phyloP scores from a whole-genome alignment of 2,329 filamentous ascomycete genomes.

The Neopestalotiopsis clavispora region DNA sequence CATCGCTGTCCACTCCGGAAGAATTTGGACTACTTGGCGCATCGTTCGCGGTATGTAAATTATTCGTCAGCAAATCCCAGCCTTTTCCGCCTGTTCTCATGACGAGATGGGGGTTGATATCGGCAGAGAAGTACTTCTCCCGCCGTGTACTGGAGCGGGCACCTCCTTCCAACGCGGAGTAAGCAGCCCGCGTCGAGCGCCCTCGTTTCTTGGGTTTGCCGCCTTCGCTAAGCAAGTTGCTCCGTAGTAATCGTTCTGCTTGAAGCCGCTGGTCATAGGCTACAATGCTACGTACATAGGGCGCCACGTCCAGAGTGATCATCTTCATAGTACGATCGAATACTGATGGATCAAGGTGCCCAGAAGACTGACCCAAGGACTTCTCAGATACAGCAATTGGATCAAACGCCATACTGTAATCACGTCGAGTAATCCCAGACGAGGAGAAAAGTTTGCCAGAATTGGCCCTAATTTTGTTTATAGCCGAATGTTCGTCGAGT shows the following conservation, averaged over 20 bases:
- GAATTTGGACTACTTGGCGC: background rate
- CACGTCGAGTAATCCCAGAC: conserved; percentile 48
- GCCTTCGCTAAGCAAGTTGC: conserved; percentile 65
- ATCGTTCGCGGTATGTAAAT: background rate
- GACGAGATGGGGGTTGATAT: conserved; percentile 64
- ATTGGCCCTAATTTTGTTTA: conserved; percentile 41
- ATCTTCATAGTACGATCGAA: conserved; percentile 74
- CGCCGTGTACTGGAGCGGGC: conserved; percentile 68
- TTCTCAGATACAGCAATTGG: conserved; percentile 60
- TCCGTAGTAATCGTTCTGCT: conserved; percentile 66
- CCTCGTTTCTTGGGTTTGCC: conserved; percentile 61
- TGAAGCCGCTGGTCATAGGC: conserved; percentile 75
- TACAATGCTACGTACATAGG: conserved; percentile 87
- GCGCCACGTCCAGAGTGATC: conserved; percentile 79
- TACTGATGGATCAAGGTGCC: conserved; percentile 68
- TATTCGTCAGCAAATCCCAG: conserved; percentile 39
- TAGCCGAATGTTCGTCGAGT: conserved; percentile 28
- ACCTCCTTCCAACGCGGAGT: conserved; percentile 79
- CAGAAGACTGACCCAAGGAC: conserved; percentile 34
- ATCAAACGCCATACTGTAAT: conserved; percentile 65
- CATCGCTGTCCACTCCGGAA: background rate
- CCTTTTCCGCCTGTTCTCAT: conserved; percentile 64
- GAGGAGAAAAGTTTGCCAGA: conserved; percentile 33
- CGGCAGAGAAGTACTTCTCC: conserved; percentile 73
- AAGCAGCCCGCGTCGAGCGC: conserved; percentile 74